Evolutionary conservation across 305 asterid genomes (phyloP).

Genomic region (Solanum hybrid): DNA sequence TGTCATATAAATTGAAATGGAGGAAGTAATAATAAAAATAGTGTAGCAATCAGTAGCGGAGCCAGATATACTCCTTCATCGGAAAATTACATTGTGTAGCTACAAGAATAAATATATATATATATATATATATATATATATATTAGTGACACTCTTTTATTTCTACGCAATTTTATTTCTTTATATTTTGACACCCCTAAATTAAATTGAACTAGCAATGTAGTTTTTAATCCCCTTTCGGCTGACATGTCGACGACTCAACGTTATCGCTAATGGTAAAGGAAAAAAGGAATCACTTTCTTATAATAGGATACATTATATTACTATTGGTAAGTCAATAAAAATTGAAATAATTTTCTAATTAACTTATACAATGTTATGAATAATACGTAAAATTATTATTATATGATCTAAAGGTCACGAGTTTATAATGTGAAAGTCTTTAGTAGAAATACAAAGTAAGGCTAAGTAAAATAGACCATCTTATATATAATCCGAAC

Average conservation of each 20-base stretch:
- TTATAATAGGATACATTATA: neutral
- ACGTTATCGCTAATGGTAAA: neutral
- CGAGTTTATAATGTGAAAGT: neutral
- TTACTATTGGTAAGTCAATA: neutral
- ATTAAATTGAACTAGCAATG: neutral
- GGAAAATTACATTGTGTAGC: too few relatives aligned
- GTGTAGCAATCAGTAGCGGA: neutral
- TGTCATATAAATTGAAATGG: neutral
- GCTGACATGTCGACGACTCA: neutral
- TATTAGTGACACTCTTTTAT: too few relatives aligned
- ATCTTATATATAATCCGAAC: neutral
- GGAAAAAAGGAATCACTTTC: neutral
- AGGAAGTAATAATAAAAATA: neutral
- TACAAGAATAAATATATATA: too few relatives aligned
- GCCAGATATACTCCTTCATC: neutral
- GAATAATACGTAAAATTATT: neutral
- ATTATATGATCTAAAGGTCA: neutral
- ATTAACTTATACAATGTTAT: neutral
- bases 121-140: too few relatives aligned
- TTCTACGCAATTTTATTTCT: too few relatives aligned
- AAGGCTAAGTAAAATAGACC: neutral
- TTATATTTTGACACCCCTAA: too few relatives aligned
- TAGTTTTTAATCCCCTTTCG: neutral
- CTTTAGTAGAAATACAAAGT: rapidly evolving
- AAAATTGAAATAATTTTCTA: neutral